Evolutionary conservation across 345 rosid species (phyloP).

Genomic region (Acer campestre): DNA sequence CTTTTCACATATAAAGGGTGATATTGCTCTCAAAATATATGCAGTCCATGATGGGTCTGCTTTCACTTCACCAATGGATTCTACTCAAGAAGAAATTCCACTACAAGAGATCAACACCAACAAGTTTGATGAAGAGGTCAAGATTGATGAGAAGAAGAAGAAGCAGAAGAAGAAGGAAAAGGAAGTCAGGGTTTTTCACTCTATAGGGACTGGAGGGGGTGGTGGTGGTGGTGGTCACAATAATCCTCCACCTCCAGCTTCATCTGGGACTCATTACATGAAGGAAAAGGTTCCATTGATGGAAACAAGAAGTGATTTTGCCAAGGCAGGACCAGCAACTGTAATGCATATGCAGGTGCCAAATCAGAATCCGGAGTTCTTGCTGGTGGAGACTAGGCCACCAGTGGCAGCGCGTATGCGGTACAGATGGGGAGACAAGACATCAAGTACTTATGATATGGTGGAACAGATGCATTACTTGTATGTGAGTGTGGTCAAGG

Average conservation of each 20-base stretch:
- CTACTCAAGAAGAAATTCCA: constrained; percentile 27
- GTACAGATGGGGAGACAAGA: constrained; percentile 72
- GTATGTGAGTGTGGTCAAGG: constrained; percentile 89
- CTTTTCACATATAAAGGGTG: constrained; percentile 78
- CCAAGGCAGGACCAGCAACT: constrained; percentile 37
- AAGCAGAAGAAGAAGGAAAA: constrained; percentile 57
- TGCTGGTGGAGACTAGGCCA: constrained; percentile 77
- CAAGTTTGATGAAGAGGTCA: constrained; percentile 29
- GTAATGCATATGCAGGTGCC: constrained; percentile 71
- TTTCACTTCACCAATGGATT: constrained; percentile 12
- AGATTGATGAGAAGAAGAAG: constrained; percentile 32
- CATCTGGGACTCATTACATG: not conserved
- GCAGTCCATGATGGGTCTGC: constrained; percentile 24
- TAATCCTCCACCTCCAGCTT: constrained; percentile 34
- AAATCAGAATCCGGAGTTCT: constrained; percentile 63
- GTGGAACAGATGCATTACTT: constrained; percentile 93
- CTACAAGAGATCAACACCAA: constrained; percentile 33
- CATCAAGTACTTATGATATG: constrained; percentile 76
- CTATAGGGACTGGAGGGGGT: constrained; percentile 51
- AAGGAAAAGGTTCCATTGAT: constrained; percentile 24
- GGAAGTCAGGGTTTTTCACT: constrained; percentile 75
- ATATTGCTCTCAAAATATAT: constrained; percentile 59
- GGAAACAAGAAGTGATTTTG: constrained; percentile 57
- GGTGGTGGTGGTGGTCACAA: not conserved
- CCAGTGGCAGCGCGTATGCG: constrained; percentile 75